These are phyloP conservation scores for Wickerhamiella hasegawae DNA, from an alignment of 805 yeast genomes.

Conservation along the genomic window DNA sequence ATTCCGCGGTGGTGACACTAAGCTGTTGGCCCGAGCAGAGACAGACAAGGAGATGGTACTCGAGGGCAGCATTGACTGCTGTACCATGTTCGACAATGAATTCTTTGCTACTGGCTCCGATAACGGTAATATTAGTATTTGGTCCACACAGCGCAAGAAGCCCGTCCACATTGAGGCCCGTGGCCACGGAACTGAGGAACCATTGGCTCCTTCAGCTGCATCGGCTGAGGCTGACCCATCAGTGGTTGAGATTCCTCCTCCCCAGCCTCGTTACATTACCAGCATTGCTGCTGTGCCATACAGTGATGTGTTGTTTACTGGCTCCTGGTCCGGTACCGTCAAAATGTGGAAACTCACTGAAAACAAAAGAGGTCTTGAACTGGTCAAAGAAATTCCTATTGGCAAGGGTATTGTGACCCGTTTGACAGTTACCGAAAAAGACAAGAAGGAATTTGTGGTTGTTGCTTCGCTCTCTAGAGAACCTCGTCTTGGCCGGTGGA, in stretches of 20 bases:
- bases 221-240: slow-evolving; percentile 30
- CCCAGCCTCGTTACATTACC: slow-evolving; percentile 77
- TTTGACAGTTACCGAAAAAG: slow-evolving; percentile 17
- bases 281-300: slow-evolving; percentile 69
- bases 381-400: slow-evolving; percentile 38
- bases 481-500: slow-evolving; percentile 82
- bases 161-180: slow-evolving; percentile 52
- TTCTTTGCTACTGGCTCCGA: slow-evolving; percentile 92
- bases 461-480: slow-evolving; percentile 66
- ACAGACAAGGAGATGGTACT: slow-evolving; percentile 6
- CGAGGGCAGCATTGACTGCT: slow-evolving; percentile 86
- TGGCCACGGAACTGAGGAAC: slow-evolving; percentile 61
- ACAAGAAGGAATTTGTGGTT: slow-evolving; percentile 29
- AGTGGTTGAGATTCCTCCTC: slow-evolving; percentile 34
- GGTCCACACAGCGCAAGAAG: slow-evolving; percentile 85
- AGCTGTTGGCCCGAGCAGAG: slow-evolving; percentile 12
- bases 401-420: slow-evolving; percentile 45
- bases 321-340: slow-evolving; percentile 73
- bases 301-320: slow-evolving; percentile 68
- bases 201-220: slow-evolving; percentile 31
- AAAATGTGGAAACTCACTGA: slow-evolving; percentile 64
- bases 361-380: slow-evolving; percentile 42
- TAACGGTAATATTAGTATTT: slow-evolving; percentile 75
- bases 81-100: slow-evolving; percentile 80
- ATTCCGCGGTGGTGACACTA: slow-evolving; percentile 75